A percentile compares a stretch with the other conserved stretches of the same genome.
phyloP scores from a whole-genome alignment of 192 early-diverging fungal genomes.

The Diversispora epigaea region DNA sequence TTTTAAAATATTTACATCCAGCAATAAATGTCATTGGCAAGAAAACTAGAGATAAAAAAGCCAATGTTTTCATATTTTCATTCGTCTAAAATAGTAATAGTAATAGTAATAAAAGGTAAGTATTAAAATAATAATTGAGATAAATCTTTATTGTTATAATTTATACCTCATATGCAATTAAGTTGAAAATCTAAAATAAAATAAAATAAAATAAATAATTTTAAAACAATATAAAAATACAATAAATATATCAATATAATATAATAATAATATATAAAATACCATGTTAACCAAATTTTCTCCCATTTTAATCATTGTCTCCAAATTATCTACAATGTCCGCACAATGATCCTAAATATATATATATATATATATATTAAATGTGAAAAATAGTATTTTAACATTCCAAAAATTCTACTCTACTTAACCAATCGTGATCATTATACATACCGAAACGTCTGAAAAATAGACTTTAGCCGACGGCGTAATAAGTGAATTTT shows the following conservation, averaged over 20 bases:
- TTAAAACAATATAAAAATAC: neutral
- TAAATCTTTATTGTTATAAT: neutral
- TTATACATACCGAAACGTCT: constrained; percentile 40
- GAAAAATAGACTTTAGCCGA: constrained; percentile 47
- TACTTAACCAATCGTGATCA: no score
- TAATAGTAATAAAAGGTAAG: no score
- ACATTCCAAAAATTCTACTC: no score
- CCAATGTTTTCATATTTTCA: constrained; percentile 42
- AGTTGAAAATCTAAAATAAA: constrained; percentile 52
- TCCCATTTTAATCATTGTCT: constrained; percentile 44
- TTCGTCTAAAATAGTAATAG: constrained; percentile 34
- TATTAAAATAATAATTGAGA: neutral
- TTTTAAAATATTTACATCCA: constrained; percentile 41
- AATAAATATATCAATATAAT: neutral
- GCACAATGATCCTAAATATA: constrained; percentile 46
- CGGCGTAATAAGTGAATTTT: constrained; percentile 35
- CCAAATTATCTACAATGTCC: constrained; percentile 52
- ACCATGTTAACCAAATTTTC: constrained; percentile 53
- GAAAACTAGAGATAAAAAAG: constrained; percentile 47
- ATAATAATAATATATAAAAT: neutral
- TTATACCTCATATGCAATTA: constrained; percentile 43
- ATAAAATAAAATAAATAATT: neutral
- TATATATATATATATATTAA: neutral
- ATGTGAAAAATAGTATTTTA: no score
- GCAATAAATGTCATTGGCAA: constrained; percentile 58